Evolutionary conservation across 139 green algal species (phyloP).

Genomic region (Spirogloea muscicola): DNA sequence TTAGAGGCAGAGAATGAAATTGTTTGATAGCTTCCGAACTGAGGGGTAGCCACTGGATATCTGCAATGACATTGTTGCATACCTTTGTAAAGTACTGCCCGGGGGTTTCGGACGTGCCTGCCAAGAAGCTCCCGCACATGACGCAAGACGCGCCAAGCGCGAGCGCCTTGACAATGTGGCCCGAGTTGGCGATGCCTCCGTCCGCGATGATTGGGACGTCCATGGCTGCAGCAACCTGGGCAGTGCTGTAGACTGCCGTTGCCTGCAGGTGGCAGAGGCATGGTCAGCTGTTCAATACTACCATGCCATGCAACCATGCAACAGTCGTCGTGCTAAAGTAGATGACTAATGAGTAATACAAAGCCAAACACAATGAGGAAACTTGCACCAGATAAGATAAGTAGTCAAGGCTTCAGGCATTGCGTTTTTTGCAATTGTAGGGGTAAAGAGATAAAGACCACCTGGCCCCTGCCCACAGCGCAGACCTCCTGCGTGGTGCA

Average conservation of each 20-base stretch:
- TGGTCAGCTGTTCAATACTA: too few relatives aligned
- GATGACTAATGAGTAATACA: not conserved
- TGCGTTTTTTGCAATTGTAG: too few relatives aligned
- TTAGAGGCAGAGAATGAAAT: too few relatives aligned
- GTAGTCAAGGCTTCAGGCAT: too few relatives aligned
- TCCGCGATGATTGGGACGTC: conserved; percentile 92
- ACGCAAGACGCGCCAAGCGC: conserved; percentile 86
- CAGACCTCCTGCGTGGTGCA: conserved; percentile 99
- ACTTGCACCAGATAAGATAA: too few relatives aligned
- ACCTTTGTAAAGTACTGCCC: conserved; percentile 58
- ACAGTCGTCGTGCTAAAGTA: too few relatives aligned
- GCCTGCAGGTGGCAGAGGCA: too few relatives aligned
- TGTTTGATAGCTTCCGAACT: too few relatives aligned
- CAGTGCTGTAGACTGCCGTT: conserved; percentile 81
- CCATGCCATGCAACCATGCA: too few relatives aligned
- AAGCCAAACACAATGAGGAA: too few relatives aligned
- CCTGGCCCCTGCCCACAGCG: conserved; percentile 82
- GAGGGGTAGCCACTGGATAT: too few relatives aligned
- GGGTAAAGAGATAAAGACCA: too few relatives aligned
- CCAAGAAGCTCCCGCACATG: conserved; percentile 96
- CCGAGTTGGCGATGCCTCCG: conserved; percentile 92
- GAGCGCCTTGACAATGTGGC: conserved; percentile 93
- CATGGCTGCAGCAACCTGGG: conserved; percentile 56
- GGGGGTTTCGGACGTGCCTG: conserved; percentile 88
- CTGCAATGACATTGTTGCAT: not conserved